Percentiles rank a stretch among this genome's conserved stretches.
These are phyloP conservation scores for Pulicaria dysenterica DNA, from an alignment of 129 eudicot species.

Conservation along the genomic window DNA sequence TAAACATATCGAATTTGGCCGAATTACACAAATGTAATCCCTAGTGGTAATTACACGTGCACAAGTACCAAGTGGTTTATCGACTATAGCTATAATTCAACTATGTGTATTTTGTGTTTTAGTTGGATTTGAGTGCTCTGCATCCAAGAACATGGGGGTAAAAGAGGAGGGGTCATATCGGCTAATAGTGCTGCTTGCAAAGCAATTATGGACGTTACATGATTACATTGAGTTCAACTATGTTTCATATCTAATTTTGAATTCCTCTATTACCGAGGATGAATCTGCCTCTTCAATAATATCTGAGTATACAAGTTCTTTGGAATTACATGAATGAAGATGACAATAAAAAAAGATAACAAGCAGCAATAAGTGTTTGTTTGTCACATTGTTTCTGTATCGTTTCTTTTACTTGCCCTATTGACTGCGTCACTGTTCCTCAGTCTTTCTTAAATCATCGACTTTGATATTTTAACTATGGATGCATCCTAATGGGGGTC, in stretches of 20 bases:
- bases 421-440: neutral
- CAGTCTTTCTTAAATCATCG: neutral
- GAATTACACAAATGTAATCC: neutral
- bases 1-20: neutral
- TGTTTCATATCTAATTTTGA: neutral
- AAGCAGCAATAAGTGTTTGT: neutral
- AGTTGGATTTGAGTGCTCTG: no score
- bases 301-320: neutral
- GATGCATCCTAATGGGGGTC: conserved; percentile 5
- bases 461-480: conserved; percentile 10
- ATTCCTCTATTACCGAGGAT: neutral
- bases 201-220: neutral
- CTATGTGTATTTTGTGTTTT: neutral
- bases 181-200: conserved; percentile 9
- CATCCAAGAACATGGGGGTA: no score
- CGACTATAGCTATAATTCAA: neutral
- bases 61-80: neutral
- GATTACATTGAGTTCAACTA: neutral
- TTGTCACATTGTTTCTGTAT: neutral
- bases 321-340: conserved; percentile 16
- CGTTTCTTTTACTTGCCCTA: conserved; percentile 3
- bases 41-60: neutral
- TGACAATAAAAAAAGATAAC: neutral
- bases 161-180: no score
- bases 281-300: neutral